Percentiles rank a stretch among this genome's conserved stretches.
Conservation (phyloP, 225 moss, liverwort and hornwort species). For the Polytrichum formosum region DNA sequence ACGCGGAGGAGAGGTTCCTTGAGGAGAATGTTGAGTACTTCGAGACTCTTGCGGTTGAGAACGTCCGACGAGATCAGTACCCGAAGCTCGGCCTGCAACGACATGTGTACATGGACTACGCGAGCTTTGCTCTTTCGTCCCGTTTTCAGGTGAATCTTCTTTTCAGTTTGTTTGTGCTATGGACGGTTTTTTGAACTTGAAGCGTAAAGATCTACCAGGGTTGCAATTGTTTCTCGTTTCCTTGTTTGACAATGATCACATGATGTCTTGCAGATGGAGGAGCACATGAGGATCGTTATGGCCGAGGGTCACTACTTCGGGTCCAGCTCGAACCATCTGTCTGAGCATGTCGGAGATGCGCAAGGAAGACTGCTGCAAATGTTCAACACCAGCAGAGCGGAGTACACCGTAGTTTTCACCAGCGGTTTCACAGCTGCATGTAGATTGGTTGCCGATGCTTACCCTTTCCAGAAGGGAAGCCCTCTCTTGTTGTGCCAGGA, state of each 20-base stretch:
- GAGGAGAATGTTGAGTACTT: constrained; percentile 66
- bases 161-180: neutral
- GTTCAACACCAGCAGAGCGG: constrained; percentile 54
- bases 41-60: constrained; percentile 54
- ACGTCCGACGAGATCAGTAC: constrained; percentile 66
- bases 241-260: too few relatives aligned
- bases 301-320: constrained; percentile 71
- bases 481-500: constrained; percentile 82
- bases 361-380: constrained; percentile 63
- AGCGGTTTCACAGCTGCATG: constrained; percentile 64
- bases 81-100: constrained; percentile 65
- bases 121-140: constrained; percentile 72
- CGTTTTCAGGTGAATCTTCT: constrained; percentile 53
- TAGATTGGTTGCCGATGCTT: constrained; percentile 59
- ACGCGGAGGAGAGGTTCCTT: constrained; percentile 70
- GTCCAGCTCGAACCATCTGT: constrained; percentile 32
- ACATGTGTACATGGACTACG: constrained; percentile 73
- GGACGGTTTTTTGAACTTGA: neutral
- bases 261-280: constrained; percentile 44
- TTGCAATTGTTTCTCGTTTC: neutral
- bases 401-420: constrained; percentile 73
- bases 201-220: neutral
- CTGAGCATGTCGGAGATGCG: constrained; percentile 62
- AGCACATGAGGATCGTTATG: constrained; percentile 64
- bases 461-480: constrained; percentile 69